Conservation (phyloP, 768 basidiomycete genomes). For the Boletus reticulatus region DNA sequence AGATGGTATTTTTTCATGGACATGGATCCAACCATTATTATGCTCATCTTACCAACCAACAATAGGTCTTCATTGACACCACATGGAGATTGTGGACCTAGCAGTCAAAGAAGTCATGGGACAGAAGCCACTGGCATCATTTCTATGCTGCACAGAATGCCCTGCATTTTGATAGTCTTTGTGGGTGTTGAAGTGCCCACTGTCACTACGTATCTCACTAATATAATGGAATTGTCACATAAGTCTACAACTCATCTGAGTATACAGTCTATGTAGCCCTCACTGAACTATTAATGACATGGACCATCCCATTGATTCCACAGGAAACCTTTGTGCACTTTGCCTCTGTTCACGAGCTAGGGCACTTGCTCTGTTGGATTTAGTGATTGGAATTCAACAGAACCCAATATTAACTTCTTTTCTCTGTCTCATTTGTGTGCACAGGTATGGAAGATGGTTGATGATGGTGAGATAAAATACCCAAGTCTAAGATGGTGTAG, state of each 20-base stretch:
- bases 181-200: conserved; percentile 4
- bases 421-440: too few species aligned
- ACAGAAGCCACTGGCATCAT: too few species aligned
- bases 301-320: conserved; percentile 24
- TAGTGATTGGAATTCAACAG: not conserved
- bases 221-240: conserved; percentile 6
- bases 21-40: too few species aligned
- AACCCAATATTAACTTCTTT: conserved; percentile 1
- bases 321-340: conserved; percentile 12
- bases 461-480: too few species aligned
- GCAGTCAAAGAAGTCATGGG: too few species aligned
- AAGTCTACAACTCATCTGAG: conserved; percentile 18
- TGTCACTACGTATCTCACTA: conserved; percentile 1
- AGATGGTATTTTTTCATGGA: too few species aligned
- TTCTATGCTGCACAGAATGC: too few species aligned
- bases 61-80: too few species aligned
- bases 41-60: too few species aligned
- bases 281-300: conserved; percentile 23
- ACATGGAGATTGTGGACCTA: too few species aligned
- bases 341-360: not conserved
- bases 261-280: conserved; percentile 16
- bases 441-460: too few species aligned
- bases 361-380: conserved; percentile 16
- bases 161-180: conserved; percentile 6
- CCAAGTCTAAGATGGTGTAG: too few species aligned